These are phyloP conservation scores for Fusarium fujikuroi DNA, from an alignment of 2,329 filamentous ascomycete species.

Conservation along the genomic window DNA sequence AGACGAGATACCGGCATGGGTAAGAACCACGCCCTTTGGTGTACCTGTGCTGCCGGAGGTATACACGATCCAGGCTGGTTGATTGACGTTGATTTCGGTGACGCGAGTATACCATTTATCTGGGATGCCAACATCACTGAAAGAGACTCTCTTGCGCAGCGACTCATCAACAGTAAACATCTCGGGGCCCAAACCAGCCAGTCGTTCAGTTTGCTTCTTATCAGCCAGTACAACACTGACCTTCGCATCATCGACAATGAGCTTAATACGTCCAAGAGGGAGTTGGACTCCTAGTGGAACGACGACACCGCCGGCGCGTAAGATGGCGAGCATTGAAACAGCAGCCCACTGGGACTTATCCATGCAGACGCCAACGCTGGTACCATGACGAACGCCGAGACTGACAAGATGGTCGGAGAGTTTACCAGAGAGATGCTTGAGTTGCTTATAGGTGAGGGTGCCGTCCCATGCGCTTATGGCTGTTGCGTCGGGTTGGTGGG, in stretches of 20 bases:
- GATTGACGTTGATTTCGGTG: neutral
- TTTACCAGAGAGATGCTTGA: neutral
- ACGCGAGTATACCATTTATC: neutral
- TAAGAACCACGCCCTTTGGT: neutral
- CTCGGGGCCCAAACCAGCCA: neutral
- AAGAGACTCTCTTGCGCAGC: neutral
- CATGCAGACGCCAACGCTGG: neutral
- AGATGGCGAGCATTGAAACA: neutral
- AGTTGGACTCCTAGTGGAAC: neutral
- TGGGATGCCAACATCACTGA: neutral
- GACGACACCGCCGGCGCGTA: neutral
- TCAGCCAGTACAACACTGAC: neutral
- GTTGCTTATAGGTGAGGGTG: neutral
- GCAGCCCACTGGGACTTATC: neutral
- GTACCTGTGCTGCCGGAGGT: neutral
- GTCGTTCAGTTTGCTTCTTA: neutral
- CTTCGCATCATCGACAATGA: neutral
- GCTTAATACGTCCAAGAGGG: neutral
- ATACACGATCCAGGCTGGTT: slow-evolving; percentile 1
- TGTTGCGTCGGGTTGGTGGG: neutral
- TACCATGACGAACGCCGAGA: neutral
- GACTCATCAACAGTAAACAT: neutral
- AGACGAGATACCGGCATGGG: neutral
- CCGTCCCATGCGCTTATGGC: neutral
- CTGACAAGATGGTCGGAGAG: neutral